Percentiles rank a stretch among this genome's conserved stretches.
Evolutionary conservation across 2,329 filamentous ascomycete species (phyloP).

Genomic region (Didymella exigua): DNA sequence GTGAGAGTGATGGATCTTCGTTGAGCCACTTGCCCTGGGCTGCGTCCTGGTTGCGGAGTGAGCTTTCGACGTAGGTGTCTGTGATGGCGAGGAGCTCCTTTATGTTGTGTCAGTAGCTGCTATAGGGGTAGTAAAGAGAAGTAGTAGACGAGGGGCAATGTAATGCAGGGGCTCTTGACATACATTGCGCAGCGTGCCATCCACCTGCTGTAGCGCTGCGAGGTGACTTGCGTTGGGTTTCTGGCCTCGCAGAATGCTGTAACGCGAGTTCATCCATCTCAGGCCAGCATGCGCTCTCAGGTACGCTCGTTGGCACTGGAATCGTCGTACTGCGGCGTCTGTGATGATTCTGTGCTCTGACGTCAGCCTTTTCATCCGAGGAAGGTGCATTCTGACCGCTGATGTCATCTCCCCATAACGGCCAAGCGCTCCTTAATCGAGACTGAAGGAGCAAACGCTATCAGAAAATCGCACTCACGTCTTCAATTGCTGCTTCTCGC

Average conservation of each 20-base stretch:
- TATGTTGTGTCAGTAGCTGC: constrained; percentile 16
- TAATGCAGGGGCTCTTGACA: constrained; percentile 23
- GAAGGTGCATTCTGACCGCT: not conserved
- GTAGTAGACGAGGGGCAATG: not conserved
- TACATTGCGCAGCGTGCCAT: constrained; percentile 57
- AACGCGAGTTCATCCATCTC: constrained; percentile 63
- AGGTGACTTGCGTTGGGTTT: constrained; percentile 55
- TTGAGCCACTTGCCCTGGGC: constrained; percentile 65
- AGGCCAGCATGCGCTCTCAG: constrained; percentile 63
- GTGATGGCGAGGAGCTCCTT: constrained; percentile 64
- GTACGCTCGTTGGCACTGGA: constrained; percentile 66
- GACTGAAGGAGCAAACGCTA: not conserved
- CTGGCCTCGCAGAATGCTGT: constrained; percentile 58
- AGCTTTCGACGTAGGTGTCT: constrained; percentile 61
- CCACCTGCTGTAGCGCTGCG: constrained; percentile 55
- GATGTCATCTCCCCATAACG: constrained; percentile 1
- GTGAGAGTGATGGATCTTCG: constrained; percentile 63
- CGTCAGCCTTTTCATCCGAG: constrained; percentile 23
- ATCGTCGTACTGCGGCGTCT: constrained; percentile 64
- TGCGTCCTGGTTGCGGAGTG: constrained; percentile 60
- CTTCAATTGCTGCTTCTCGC: constrained; percentile 62
- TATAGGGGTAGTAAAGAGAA: not conserved
- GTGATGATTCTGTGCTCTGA: constrained; percentile 59
- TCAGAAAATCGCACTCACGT: constrained; percentile 51
- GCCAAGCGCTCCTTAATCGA: not conserved